Percentiles rank a stretch among this genome's conserved stretches.
phyloP scores from a whole-genome alignment of 495 filamentous ascomycete genomes.

The Hyphodiscus hymeniophilus region DNA sequence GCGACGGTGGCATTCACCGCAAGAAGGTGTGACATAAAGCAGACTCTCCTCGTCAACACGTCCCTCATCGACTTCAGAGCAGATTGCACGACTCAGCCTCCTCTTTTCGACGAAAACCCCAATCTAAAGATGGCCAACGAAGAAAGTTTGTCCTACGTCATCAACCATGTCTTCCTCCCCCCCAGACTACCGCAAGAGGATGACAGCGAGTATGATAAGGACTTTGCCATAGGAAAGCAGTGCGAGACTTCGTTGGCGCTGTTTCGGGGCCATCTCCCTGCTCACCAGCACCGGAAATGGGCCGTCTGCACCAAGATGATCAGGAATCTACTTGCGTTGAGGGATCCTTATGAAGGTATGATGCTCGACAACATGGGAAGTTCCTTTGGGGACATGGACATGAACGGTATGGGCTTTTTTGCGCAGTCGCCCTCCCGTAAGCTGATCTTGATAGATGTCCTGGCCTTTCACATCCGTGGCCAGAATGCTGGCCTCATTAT shows the following conservation, averaged over 20 bases:
- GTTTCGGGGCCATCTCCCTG: conserved; percentile 20
- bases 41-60: too few relatives aligned
- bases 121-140: too few relatives aligned
- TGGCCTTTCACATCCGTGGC: conserved; percentile 33
- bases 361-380: background rate
- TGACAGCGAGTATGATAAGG: conserved; percentile 26
- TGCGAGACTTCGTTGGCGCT: conserved; percentile 18
- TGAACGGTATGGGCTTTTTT: background rate
- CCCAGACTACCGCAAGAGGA: conserved; percentile 44
- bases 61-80: too few relatives aligned
- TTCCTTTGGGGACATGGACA: background rate
- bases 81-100: too few relatives aligned
- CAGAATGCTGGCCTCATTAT: conserved; percentile 57
- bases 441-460: conserved; percentile 15
- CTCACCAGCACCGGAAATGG: conserved; percentile 1
- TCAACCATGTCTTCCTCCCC: conserved; percentile 55
- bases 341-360: conserved; percentile 4
- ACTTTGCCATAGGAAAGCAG: conserved; percentile 16
- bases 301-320: conserved; percentile 16
- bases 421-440: background rate
- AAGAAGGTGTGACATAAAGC: too few relatives aligned
- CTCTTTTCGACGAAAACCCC: too few relatives aligned
- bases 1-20: too few relatives aligned
- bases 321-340: conserved; percentile 12
- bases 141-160: conserved; percentile 29